Evolutionary conservation across 2,329 filamentous ascomycete species (phyloP), one percentile per base, ranked within the genome.

Genomic region (Fusarium sp.): DNA sequence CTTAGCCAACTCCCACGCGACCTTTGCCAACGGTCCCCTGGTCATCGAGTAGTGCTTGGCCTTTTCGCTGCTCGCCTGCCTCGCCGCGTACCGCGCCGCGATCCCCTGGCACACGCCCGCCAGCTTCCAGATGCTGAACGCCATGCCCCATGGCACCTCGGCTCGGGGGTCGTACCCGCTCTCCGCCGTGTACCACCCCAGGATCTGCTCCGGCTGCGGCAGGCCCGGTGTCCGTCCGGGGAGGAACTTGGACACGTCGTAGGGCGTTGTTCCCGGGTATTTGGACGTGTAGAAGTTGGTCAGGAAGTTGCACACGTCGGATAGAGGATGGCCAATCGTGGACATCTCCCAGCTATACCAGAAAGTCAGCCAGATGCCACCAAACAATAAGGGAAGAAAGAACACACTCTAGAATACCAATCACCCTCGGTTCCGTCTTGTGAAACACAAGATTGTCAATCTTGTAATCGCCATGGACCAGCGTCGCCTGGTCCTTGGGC

Each of bases 401-500:
- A 11, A 84, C 89, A 80, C 82, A 93, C 89, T 99, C 96, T 7
- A 98, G 85, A 63, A 98, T 95, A 5, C 96, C 96, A 82, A 98
- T 95, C 14, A 98, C 95, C 62, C 92, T 87, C 7, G 95, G 91
- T 81, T 96, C 93, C 0, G 93, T 95, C 84, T 93, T 93, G 85
- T 98, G 94, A 82, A 97, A 99, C 44, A 96, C 91, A 74, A 96
- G 82, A 77, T 96, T 96, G 81, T 96, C 93, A 79, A 96, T 97
- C 86, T 98, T 99, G 86, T 96, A 99, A 82, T 99, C 96, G 38
- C 96, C 96, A 79, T 98, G 96, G 33, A 98, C 92, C 71, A 98
- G 88, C 6, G 92, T 92, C 24, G 89, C 91, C 70, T 93, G 87
- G 80, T 98, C 96, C 70, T 87, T 85, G 1, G 96, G 96, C 83